A percentile compares a stretch with the other conserved stretches of the same genome.
phyloP scores from a whole-genome alignment of 1,139 yeast species.

The Debaryomyces fabryi region DNA sequence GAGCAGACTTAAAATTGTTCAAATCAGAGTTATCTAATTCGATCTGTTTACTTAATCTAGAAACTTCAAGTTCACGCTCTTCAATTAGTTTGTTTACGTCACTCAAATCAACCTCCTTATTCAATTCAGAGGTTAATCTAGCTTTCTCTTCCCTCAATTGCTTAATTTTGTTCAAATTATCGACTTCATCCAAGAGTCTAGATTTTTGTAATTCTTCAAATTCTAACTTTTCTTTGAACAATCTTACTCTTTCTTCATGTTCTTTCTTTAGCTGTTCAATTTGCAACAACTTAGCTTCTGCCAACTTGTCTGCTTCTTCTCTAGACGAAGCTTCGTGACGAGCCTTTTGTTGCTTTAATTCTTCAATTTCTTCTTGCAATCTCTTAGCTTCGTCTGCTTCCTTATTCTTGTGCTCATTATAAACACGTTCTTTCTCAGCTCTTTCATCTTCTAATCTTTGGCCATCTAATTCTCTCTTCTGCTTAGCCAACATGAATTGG shows the following conservation, averaged over 20 bases:
- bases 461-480: constrained; percentile 33
- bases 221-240: constrained; percentile 35
- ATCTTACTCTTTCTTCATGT: constrained; percentile 33
- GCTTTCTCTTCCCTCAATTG: constrained; percentile 43
- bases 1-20: constrained; percentile 10
- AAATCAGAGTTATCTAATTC: constrained; percentile 36
- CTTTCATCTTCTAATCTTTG: constrained; percentile 29
- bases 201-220: constrained; percentile 40
- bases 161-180: constrained; percentile 40
- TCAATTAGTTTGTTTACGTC: constrained; percentile 39
- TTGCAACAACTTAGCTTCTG: constrained; percentile 36
- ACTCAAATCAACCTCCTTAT: constrained; percentile 27
- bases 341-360: constrained; percentile 28
- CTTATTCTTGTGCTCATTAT: constrained; percentile 28
- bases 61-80: constrained; percentile 40
- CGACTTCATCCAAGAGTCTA: constrained; percentile 42
- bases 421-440: constrained; percentile 30
- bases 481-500: constrained; percentile 30
- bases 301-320: constrained; percentile 35
- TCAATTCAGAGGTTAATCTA: constrained; percentile 32
- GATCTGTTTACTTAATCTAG: constrained; percentile 36
- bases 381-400: constrained; percentile 28
- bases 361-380: constrained; percentile 36
- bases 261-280: constrained; percentile 38
- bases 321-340: constrained; percentile 30